These are phyloP conservation scores for Sutorius eximius DNA, from an alignment of 1,284 basidiomycete genomes.

Conservation along the genomic window DNA sequence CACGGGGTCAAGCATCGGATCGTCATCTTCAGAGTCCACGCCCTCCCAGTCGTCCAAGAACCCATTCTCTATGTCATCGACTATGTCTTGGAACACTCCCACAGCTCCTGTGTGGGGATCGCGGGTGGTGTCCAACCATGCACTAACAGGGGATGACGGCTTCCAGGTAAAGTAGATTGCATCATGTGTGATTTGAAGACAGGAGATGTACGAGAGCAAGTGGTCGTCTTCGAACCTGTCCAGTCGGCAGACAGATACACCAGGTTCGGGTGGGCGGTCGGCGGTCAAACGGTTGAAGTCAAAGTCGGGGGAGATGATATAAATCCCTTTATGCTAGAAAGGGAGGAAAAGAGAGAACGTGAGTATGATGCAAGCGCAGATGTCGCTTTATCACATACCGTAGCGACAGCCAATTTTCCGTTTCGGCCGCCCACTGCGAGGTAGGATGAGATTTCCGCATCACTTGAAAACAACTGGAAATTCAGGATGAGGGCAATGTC, in stretches of 20 bases:
- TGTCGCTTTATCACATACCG: constrained; percentile 38
- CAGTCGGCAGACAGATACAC: constrained; percentile 37
- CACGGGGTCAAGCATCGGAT: neutral
- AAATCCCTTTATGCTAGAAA: constrained; percentile 49
- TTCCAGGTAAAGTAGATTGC: constrained; percentile 52
- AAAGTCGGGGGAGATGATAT: constrained; percentile 38
- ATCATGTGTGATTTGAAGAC: constrained; percentile 59
- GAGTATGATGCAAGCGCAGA: neutral
- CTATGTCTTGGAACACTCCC: constrained; percentile 8
- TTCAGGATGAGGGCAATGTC: constrained; percentile 47
- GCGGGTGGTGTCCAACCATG: neutral
- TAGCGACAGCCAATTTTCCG: constrained; percentile 49
- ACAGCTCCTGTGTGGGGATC: neutral
- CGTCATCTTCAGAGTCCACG: constrained; percentile 14
- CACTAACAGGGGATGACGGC: constrained; percentile 5
- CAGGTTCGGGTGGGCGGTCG: constrained; percentile 20
- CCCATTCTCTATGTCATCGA: constrained; percentile 17
- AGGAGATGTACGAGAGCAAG: constrained; percentile 43
- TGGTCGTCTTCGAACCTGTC: constrained; percentile 39
- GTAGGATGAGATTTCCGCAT: constrained; percentile 40
- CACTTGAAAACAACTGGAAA: constrained; percentile 33
- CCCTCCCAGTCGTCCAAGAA: constrained; percentile 14
- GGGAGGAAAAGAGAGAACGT: neutral
- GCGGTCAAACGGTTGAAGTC: constrained; percentile 18
- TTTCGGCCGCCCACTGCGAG: constrained; percentile 48